These are phyloP conservation scores for Tylopilus sp. DNA, from an alignment of 768 basidiomycete species.

Conservation along the genomic window DNA sequence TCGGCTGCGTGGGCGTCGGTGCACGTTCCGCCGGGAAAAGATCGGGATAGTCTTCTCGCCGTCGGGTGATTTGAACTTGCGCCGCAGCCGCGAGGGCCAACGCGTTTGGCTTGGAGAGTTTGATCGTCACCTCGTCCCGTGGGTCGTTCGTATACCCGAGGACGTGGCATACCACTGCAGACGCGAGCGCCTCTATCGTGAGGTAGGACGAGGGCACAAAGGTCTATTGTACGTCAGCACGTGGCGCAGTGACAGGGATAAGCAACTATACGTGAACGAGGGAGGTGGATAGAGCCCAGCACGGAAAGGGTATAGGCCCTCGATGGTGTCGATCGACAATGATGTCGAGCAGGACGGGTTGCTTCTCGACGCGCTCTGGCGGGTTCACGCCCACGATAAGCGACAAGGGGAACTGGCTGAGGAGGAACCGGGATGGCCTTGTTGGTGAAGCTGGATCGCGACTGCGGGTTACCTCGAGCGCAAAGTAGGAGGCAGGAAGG, in stretches of 20 bases:
- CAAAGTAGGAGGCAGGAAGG: conserved; percentile 45
- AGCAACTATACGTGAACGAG: conserved; percentile 15
- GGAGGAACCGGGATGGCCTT: conserved; percentile 19
- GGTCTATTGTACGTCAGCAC: conserved; percentile 35
- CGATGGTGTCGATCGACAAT: conserved; percentile 23
- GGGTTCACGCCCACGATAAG: conserved; percentile 67
- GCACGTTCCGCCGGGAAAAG: background rate
- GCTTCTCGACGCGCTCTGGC: conserved; percentile 61
- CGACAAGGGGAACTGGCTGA: conserved; percentile 44
- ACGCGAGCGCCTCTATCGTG: conserved; percentile 71
- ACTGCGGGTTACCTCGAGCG: conserved; percentile 37
- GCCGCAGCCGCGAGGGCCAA: conserved; percentile 64
- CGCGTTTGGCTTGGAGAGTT: conserved; percentile 70
- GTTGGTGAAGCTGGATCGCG: conserved; percentile 10
- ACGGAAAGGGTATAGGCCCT: conserved; percentile 7
- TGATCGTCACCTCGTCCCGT: conserved; percentile 41
- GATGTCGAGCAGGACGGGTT: conserved; percentile 55
- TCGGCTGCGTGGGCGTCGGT: background rate
- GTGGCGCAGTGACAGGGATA: background rate
- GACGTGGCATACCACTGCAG: conserved; percentile 47
- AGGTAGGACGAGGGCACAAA: conserved; percentile 47
- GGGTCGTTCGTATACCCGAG: conserved; percentile 31
- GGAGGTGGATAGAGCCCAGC: conserved; percentile 30
- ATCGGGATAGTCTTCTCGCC: conserved; percentile 34
- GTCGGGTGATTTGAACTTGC: conserved; percentile 57